Evolutionary conservation across 83 land plant species (phyloP), one percentile per base, ranked within the genome.

Genomic region (Diphasiastrum complanatum): DNA sequence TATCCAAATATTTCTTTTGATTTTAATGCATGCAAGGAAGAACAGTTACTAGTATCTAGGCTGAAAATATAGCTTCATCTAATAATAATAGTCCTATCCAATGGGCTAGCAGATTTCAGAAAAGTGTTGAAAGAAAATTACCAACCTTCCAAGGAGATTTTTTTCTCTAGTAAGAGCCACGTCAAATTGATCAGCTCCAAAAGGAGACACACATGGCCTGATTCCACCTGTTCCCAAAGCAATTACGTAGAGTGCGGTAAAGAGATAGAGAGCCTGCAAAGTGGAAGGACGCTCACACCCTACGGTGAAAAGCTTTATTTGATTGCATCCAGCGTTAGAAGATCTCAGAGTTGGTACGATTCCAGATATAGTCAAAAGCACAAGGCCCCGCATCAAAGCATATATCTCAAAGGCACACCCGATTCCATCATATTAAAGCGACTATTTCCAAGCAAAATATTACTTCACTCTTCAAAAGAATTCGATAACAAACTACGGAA

Each of bases 171-270:
- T 60, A 36, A 74, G 72, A 5, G 18, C 37, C n/a, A 64, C 79
- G 41, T 81, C 81, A 60, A 78, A 81, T 48, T 81, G 85, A 67
- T 81, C 85, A 8, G 85, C 79, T 5, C 85, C 81, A 45, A 81
- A 64, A 4, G 85, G 64, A 1, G 68, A 70, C 2, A 78, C 57
- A 20, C 60, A 53, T 16, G 85, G 79, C 47, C 63, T 68, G 33
- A 70, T 51, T 8, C 85, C 85, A 1, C 82, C 85, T 32, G 69
- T 70, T 16, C 85, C 85, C 0, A 81, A 18, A 33, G 85, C 78
- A 4, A 78, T 29, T 19, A 75, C 10, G 47, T 74, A 81, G 26
- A 81, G 65, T 1, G 82, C 67, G 3, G 61, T 10, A 40, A 70
- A 74, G n/a, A 81, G 66, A 36, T 69, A 27, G 24, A 14, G 57